phyloP scores from a whole-genome alignment of 1,139 yeast species.

The Saccharomyces hybrid region DNA sequence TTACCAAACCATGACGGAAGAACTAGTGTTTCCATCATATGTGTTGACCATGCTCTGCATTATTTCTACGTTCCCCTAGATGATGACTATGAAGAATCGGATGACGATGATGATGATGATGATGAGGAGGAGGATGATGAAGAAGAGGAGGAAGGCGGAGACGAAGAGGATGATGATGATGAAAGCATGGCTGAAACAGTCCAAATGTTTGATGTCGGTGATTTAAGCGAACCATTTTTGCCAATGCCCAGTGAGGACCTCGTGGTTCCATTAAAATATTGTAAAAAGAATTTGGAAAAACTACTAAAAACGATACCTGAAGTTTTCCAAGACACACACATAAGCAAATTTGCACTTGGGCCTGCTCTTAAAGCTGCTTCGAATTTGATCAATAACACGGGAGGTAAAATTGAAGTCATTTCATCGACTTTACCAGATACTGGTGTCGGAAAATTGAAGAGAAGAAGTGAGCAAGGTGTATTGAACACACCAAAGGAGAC shows the following conservation, averaged over 20 bases:
- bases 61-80: constrained; percentile 66
- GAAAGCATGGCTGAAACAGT: too few relatives aligned
- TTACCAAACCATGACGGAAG: constrained; percentile 83
- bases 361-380: constrained; percentile 88
- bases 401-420: constrained; percentile 83
- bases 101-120: constrained; percentile 17
- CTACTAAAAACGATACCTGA: constrained; percentile 62
- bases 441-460: constrained; percentile 76
- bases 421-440: constrained; percentile 75
- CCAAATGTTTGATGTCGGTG: constrained; percentile 74
- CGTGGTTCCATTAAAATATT: constrained; percentile 65
- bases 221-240: constrained; percentile 83
- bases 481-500: constrained; percentile 83
- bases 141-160: not conserved
- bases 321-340: constrained; percentile 55
- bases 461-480: constrained; percentile 78
- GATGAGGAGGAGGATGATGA: not conserved
- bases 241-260: constrained; percentile 76
- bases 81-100: constrained; percentile 46
- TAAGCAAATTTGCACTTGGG: constrained; percentile 74
- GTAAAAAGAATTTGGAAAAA: constrained; percentile 68
- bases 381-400: constrained; percentile 66
- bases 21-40: constrained; percentile 77
- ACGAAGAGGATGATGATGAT: not conserved
- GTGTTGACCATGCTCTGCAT: constrained; percentile 81